phyloP scores from a whole-genome alignment of 2,329 filamentous ascomycete genomes.

The Annulohypoxylon truncatum region DNA sequence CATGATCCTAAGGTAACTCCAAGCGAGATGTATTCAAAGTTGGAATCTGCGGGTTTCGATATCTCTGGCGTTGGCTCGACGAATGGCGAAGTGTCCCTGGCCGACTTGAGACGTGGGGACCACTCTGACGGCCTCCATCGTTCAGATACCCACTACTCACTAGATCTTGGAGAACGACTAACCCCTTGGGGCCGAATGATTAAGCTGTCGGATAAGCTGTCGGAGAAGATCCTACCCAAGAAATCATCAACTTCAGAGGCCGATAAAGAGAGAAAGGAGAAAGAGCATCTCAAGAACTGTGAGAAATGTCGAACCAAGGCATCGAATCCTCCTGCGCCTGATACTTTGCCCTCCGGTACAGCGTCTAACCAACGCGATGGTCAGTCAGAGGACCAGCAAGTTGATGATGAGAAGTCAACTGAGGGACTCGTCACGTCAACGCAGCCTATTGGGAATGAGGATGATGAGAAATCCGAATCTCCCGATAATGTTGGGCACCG shows the following conservation, averaged over 20 bases:
- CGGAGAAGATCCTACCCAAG: slow-evolving; percentile 37
- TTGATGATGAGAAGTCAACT: slow-evolving; percentile 57
- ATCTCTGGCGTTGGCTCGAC: slow-evolving; percentile 61
- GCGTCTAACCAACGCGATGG: slow-evolving; percentile 16
- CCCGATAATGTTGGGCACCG: slow-evolving; percentile 11
- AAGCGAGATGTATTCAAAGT: slow-evolving; percentile 56
- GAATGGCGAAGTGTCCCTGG: slow-evolving; percentile 46
- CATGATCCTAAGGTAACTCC: slow-evolving; percentile 62
- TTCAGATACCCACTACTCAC: slow-evolving; percentile 21
- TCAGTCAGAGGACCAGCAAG: slow-evolving; percentile 24
- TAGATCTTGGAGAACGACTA: slow-evolving; percentile 21
- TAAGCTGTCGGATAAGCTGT: slow-evolving; percentile 42
- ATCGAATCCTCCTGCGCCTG: slow-evolving; percentile 14
- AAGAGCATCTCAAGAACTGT: slow-evolving; percentile 58
- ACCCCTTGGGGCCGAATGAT: slow-evolving; percentile 47
- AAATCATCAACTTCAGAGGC: slow-evolving; percentile 31
- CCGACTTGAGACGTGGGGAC: slow-evolving; percentile 34
- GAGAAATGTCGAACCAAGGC: slow-evolving; percentile 53
- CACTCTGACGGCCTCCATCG: slow-evolving; percentile 29
- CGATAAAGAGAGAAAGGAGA: slow-evolving; percentile 51
- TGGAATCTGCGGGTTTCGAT: slow-evolving; percentile 70
- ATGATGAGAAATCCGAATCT: slow-evolving; percentile 14
- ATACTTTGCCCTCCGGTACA: not conserved
- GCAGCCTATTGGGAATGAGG: slow-evolving; percentile 25
- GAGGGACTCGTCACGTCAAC: slow-evolving; percentile 52